Base-by-base conservation (phyloP, 257 asterid species). In the Verbena officinalis region DNA sequence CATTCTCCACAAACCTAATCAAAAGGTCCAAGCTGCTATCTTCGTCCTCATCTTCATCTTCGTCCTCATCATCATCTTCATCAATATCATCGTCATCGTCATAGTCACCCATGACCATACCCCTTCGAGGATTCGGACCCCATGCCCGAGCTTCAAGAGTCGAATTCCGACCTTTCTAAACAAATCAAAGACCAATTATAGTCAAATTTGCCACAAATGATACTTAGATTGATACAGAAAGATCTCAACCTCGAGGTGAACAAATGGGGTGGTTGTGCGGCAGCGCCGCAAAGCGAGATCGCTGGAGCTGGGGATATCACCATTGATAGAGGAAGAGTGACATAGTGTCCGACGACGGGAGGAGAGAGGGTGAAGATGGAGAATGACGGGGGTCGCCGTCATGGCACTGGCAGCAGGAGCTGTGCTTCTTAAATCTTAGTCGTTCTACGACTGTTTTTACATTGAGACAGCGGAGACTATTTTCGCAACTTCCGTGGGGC, bases 1-100 rank as follows among this genome's bases (percentile, higher is more conserved):
- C 77, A 65, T 87, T 93, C 80, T 90, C 90, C 62, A 90, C 89
- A 70, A 90, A 86, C 80, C 85, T 85, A 79, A 90, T 75, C 71
- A 90, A 50, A 46, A 90, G 95, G 78, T 90, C 97, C 74, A 93
- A 78, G 68, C 97, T 90, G 67, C 92, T 79, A 54, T 89, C 97
- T 70, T 87, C 98, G 4, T 81, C 94, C 24, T 92, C 95, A 0
- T 86, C 98, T 0, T 83, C 97, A 0, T 89, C 95, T 2, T 84
- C 84, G 0, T 78, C 89, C 0, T 84, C 96, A 7, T 84, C 95
- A 0, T 87, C 91, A 4, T 82, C 90, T 1, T 82, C 88, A 1
- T 84, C 86, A 23, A 78, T 62, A 9, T 71, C 82, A 72, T 73
- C 80, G 14, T 71, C 82, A 72, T 73, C 80, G 14, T 75, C 71